phyloP scores from a whole-genome alignment of 495 filamentous ascomycete genomes.

The Aspergillus leporis region DNA sequence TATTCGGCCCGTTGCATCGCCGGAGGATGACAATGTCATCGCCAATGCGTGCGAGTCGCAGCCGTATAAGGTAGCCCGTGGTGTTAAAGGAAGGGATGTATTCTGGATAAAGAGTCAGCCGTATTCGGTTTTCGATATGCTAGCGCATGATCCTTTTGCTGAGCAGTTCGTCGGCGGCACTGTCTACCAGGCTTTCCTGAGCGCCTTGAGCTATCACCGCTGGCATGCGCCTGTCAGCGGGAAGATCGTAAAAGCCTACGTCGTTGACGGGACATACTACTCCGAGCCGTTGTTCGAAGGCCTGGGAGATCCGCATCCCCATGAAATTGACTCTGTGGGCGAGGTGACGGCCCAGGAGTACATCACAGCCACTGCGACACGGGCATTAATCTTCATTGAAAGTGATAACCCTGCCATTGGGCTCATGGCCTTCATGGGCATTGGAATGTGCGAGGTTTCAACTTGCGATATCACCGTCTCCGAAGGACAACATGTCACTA shows the following conservation, averaged over 20 bases:
- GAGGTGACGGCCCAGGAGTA: slow-evolving; percentile 61
- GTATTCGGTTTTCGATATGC: slow-evolving; percentile 51
- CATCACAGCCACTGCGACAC: slow-evolving; percentile 53
- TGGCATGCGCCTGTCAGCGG: slow-evolving; percentile 69
- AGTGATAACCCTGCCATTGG: slow-evolving; percentile 63
- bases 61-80: slow-evolving; percentile 28
- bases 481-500: slow-evolving; percentile 55
- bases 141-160: slow-evolving; percentile 51
- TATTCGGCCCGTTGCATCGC: slow-evolving; percentile 58
- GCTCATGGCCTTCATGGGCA: slow-evolving; percentile 60
- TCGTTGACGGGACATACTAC: slow-evolving; percentile 68
- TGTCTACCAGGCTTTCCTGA: slow-evolving; percentile 68
- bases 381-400: slow-evolving; percentile 67
- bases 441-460: slow-evolving; percentile 70
- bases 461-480: slow-evolving; percentile 64
- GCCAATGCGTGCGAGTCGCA: slow-evolving; percentile 67
- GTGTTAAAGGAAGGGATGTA: slow-evolving; percentile 38
- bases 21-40: slow-evolving; percentile 49
- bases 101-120: slow-evolving; percentile 44
- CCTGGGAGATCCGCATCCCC: slow-evolving; percentile 34
- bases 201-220: slow-evolving; percentile 65
- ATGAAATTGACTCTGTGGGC: slow-evolving; percentile 49
- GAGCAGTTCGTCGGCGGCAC: slow-evolving; percentile 59
- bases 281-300: slow-evolving; percentile 60
- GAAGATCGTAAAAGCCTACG: slow-evolving; percentile 53